Evolutionary conservation across 345 rosid genomes (phyloP).

Genomic region (Dipteronia sinensis): DNA sequence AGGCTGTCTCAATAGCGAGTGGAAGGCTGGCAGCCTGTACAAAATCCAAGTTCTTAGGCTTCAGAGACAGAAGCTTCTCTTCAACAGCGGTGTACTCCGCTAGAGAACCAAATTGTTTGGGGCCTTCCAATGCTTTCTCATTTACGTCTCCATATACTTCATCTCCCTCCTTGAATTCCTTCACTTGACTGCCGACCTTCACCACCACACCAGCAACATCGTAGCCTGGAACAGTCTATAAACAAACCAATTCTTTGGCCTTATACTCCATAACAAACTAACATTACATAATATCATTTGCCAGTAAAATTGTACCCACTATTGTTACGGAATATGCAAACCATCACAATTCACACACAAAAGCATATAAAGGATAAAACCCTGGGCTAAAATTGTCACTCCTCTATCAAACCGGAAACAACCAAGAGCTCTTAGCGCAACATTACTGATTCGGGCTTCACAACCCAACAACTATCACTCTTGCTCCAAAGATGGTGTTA

Average conservation of each 20-base stretch:
- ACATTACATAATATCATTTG: not conserved
- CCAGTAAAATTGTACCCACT: not conserved
- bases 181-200: slow-evolving; percentile 71
- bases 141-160: slow-evolving; percentile 89
- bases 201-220: slow-evolving; percentile 93
- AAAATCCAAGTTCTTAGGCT: slow-evolving; percentile 81
- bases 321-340: too few species aligned
- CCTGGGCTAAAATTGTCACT: too few species aligned
- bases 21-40: slow-evolving; percentile 90
- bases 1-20: slow-evolving; percentile 79
- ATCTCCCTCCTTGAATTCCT: slow-evolving; percentile 76
- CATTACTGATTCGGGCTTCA: too few species aligned
- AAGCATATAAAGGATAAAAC: too few species aligned
- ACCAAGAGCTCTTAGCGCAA: too few species aligned
- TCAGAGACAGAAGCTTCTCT: slow-evolving; percentile 81
- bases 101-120: slow-evolving; percentile 83
- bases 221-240: slow-evolving; percentile 92
- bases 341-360: too few species aligned
- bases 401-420: too few species aligned
- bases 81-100: slow-evolving; percentile 87
- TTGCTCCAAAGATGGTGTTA: not conserved
- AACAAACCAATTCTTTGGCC: slow-evolving; percentile 11
- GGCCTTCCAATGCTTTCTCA: slow-evolving; percentile 93
- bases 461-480: not conserved
- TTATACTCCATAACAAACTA: not conserved